Base-by-base conservation (phyloP, 108 stramenopile species). In the Schizochytrium sp. region DNA sequence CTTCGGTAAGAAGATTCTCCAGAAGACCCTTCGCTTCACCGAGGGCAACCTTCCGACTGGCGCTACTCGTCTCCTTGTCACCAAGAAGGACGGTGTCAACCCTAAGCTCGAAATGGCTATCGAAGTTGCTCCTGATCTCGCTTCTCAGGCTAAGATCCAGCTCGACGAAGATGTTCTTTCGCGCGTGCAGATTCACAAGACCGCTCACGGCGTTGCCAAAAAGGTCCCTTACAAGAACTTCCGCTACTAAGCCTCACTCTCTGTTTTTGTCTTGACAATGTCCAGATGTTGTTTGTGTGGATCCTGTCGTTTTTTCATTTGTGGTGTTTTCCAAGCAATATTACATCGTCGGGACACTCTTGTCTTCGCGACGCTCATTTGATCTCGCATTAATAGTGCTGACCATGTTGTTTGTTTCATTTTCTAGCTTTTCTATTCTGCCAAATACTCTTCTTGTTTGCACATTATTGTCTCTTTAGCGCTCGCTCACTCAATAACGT, bases 131-230 rank as follows among this genome's bases (percentile, higher is more conserved):
- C 28, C 76, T 5, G 76, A 83, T 40, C 53, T 83, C 15, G 76
- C 50, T 53, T 83, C 76, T 46, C 28, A 28, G 15, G 76, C 76
- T 4, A 49, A 49, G 53, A n/a, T 55, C 76, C 76, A 83, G 76
- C 76, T 83, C 50, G 76, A 83, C 76, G 64, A 69, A 44, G 64
- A 69, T 15, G 64, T 69, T 15, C 64, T 69, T 3, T 69, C 64
- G 64, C 64, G 64, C 64, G 64, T 69, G 7, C 64, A 69, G 64
- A 69, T 69, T 44, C 64, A 69, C 64, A 69, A 69, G 64, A 69
- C 64, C 2, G 64, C 64, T 44, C 64, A 69, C 64, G 64, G 64
- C 64, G 64, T 69, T 7, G 64, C 64, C 3, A 69, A 69, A 44
- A 69, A 69, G 64, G 64, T 69, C 5, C 64, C 64, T 15, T 69